Base-by-base conservation (phyloP, 1,284 basidiomycete genomes). In the Marasmius sp. region DNA sequence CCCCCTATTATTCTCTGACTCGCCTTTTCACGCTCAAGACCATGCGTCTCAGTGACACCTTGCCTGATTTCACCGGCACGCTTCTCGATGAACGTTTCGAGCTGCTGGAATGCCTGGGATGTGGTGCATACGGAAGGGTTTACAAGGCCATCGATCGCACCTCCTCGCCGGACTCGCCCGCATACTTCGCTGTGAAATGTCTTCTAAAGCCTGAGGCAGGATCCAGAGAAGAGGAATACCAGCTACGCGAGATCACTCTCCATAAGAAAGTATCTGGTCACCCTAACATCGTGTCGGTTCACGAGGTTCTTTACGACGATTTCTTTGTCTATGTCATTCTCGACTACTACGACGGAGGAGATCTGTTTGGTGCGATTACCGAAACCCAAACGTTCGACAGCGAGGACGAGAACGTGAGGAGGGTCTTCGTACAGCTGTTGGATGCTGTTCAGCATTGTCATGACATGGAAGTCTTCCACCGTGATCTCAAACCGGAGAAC, bases 361-460 rank as follows among this genome's bases (percentile, higher is more conserved):
- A 92, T 73, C 79, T 91, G 56, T 89, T 91, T 71, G 79, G 83
- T 41, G 74, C 77, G 61, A 90, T 91, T 70, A 70, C 77, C 20
- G 72, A 76, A 61, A 70, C 75, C 41, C 71, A 74, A 36, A 70
- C 74, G 51, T 77, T 78, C 69, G 68, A 75, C 36, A 83, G 85
- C 57, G 74, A 85, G 70, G 82, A 87, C 71, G 75, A 75, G 37
- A 77, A 86, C 65, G 87, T 89, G 74, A 82, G 80, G 64, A 73
- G 77, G 54, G 84, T 86, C 55, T 89, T 88, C 72, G 74, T 87
- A 58, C 87, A 90, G 73, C 85, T 92, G 69, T 76, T 92, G 68
- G 87, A 89, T 67, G 86, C 88, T 14, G 85, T 92, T 68, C 82
- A 87, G 88, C 55, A 77, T 47, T 64, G 62, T 57, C 62, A 64